phyloP scores from a whole-genome alignment of 306 rosid genomes.

The Sphenostylis stenocarpa region DNA sequence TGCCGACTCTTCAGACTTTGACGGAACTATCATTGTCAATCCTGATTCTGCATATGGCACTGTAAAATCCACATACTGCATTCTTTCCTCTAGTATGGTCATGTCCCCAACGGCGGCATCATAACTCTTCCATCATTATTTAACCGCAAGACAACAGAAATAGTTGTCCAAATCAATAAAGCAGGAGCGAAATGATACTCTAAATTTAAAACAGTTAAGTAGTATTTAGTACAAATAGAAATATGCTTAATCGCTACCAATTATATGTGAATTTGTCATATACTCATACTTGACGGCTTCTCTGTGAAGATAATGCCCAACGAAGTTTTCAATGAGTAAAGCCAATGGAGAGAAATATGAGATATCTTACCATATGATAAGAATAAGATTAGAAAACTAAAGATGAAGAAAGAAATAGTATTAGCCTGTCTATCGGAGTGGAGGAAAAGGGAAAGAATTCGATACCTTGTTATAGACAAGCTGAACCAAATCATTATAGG shows the following conservation, averaged over 20 bases:
- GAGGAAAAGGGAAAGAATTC: neutral
- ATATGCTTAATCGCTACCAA: neutral
- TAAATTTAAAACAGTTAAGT: neutral
- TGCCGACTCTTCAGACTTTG: conserved; percentile 36
- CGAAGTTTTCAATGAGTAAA: neutral
- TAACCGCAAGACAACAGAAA: conserved; percentile 23
- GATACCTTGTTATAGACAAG: conserved; percentile 57
- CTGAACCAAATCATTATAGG: conserved; percentile 51
- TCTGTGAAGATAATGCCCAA: neutral
- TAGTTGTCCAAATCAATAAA: neutral
- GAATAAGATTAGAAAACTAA: neutral
- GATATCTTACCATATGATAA: neutral
- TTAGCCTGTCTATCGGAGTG: neutral
- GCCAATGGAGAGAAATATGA: neutral
- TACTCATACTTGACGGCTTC: neutral
- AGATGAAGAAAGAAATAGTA: neutral
- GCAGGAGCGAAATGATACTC: neutral
- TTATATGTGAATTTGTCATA: neutral
- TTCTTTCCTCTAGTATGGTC: conserved; percentile 54
- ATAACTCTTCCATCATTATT: conserved; percentile 43
- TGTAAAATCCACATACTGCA: conserved; percentile 60
- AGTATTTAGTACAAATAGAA: neutral
- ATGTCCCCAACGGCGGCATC: conserved; percentile 73
- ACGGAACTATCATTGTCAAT: conserved; percentile 60
- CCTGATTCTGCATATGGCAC: conserved; percentile 77